Conservation (phyloP, 345 rosid species). For the Turnera subulata region DNA sequence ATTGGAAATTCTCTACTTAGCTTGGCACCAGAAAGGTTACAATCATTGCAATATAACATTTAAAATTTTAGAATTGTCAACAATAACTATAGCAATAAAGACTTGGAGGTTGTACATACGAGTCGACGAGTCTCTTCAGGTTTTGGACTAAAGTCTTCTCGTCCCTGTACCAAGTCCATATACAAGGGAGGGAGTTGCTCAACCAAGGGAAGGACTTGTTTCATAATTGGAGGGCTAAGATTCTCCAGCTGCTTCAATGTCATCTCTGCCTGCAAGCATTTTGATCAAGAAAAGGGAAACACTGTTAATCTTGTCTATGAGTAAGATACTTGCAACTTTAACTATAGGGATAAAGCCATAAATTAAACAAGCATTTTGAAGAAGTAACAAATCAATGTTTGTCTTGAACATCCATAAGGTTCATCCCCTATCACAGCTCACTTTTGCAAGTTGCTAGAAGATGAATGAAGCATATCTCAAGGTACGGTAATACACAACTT, state of each 20-base stretch:
- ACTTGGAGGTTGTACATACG: slow-evolving; percentile 45
- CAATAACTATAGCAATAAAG: not conserved
- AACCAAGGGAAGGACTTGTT: slow-evolving; percentile 89
- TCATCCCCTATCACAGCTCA: too few relatives aligned
- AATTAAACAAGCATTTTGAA: too few relatives aligned
- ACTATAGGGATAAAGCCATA: too few relatives aligned
- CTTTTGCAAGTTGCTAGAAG: too few relatives aligned
- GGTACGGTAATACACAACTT: too few relatives aligned
- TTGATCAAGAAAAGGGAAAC: slow-evolving; percentile 1
- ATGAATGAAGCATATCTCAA: too few relatives aligned
- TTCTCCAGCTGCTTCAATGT: slow-evolving; percentile 85
- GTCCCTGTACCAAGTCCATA: slow-evolving; percentile 89
- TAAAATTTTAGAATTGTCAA: not conserved
- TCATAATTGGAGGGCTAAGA: slow-evolving; percentile 90
- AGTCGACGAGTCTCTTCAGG: slow-evolving; percentile 96
- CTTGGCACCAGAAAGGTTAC: too few relatives aligned
- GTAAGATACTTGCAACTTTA: too few relatives aligned
- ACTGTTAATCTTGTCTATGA: not conserved
- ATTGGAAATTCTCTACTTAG: too few relatives aligned
- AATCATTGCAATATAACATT: too few relatives aligned
- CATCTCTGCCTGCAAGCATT: slow-evolving; percentile 79
- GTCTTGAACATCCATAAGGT: too few relatives aligned
- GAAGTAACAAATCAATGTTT: too few relatives aligned
- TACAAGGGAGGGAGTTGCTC: slow-evolving; percentile 96
- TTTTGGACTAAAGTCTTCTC: slow-evolving; percentile 90